These are phyloP conservation scores for Carex parvula DNA, from an alignment of 176 grass and related monocot genomes.

Conservation along the genomic window DNA sequence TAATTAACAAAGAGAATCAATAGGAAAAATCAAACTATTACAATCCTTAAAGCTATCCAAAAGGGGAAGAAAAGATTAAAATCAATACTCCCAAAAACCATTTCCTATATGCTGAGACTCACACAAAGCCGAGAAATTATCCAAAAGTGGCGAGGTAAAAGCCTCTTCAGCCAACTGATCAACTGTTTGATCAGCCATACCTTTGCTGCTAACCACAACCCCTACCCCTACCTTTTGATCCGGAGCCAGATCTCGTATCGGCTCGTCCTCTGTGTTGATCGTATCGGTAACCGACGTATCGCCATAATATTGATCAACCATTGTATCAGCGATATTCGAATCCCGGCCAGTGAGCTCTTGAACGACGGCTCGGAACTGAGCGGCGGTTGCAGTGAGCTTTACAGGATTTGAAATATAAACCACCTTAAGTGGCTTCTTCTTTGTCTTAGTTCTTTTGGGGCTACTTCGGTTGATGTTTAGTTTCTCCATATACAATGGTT, in stretches of 20 bases:
- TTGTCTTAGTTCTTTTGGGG: conserved; percentile 2
- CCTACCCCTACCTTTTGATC: neutral
- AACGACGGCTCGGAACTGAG: conserved; percentile 62
- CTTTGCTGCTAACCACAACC: neutral
- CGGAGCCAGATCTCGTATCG: neutral
- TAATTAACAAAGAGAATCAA: neutral
- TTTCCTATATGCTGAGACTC: conserved; percentile 19
- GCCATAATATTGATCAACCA: neutral
- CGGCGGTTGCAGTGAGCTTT: conserved; percentile 50
- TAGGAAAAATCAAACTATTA: neutral
- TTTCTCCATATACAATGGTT: conserved; percentile 19
- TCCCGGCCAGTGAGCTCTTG: conserved; percentile 73
- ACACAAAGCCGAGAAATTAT: conserved; percentile 24
- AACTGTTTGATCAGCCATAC: conserved; percentile 13
- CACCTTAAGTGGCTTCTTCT: conserved; percentile 59
- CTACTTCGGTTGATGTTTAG: neutral
- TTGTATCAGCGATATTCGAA: conserved; percentile 15
- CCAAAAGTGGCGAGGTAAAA: conserved; percentile 22
- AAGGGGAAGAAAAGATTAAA: neutral
- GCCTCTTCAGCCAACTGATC: neutral
- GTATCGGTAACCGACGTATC: neutral
- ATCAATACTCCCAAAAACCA: conserved; percentile 27
- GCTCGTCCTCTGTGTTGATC: neutral
- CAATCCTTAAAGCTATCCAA: neutral
- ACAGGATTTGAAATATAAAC: conserved; percentile 83